Base-by-base conservation (phyloP, 2,329 filamentous ascomycete species). In the Cephalotrichum gorgonifer region DNA sequence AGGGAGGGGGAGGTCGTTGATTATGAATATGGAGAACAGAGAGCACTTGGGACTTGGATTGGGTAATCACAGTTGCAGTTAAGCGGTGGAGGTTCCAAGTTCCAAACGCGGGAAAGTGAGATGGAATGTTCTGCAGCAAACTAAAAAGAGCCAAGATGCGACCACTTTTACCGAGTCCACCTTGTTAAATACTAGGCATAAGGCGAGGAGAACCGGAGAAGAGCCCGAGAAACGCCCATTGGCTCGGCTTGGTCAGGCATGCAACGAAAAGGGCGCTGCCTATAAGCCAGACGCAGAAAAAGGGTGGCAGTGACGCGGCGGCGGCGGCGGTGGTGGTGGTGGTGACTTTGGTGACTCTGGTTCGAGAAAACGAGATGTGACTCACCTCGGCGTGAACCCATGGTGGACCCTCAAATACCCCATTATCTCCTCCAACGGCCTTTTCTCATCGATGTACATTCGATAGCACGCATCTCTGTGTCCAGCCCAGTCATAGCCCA, bases 401-500 rank as follows among this genome's bases (percentile, higher is more conserved):
- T 84, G 72, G 51, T 74, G 70, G 50, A 70, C 70, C 54, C 73
- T 79, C 74, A 88, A 83, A 59, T 82, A 81, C 25, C 81, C 74
- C 71, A 87, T 85, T 39, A 93, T 84, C 55, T 90, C 81, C 57
- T 85, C 80, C 50, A 90, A 68, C 38, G 80, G 78, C 67, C 78
- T 83, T 56, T 80, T 80, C 66, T 93, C 84, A 51, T 82, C 78
- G 56, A 91, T 86, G 58, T 89, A 93, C 59, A 93, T 76, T 55
- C 79, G 76, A 38, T 63, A 64, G 57, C 68, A 70, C 57, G 59
- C 64, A 48, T 70, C 62, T 57, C 62, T 64, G 54, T 74, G 63
- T 14, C 56, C 55, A n/a, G 68, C 66, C 71, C 72, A 74, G 51
- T 70, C 61, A 59, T 73, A 74, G 20, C 67, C 69, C 71, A 73